These are phyloP conservation scores for Hypoxylon lenormandii DNA, from an alignment of 495 filamentous ascomycete species.

Conservation along the genomic window DNA sequence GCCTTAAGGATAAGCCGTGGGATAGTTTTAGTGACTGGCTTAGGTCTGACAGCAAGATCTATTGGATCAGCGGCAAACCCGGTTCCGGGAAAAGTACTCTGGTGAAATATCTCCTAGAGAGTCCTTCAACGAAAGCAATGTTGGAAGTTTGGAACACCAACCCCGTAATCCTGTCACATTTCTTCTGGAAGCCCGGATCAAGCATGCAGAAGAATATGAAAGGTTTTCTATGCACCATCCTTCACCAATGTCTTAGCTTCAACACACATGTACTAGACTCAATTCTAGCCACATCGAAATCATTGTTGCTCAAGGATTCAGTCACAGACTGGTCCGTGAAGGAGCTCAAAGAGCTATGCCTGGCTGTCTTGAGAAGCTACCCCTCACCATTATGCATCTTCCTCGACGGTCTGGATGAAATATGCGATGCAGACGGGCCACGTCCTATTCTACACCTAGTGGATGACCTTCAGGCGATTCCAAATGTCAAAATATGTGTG, in stretches of 20 bases:
- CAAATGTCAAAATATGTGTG: conserved; percentile 34
- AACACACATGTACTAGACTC: background rate
- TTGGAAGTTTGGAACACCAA: background rate
- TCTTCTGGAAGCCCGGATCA: conserved; percentile 21
- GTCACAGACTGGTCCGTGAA: background rate
- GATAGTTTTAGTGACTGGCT: conserved; percentile 9
- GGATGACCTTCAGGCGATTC: background rate
- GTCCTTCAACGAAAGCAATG: background rate
- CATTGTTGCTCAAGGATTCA: background rate
- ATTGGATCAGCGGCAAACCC: conserved; percentile 22
- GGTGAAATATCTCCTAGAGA: conserved; percentile 11
- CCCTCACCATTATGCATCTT: conserved; percentile 23
- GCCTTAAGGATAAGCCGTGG: background rate
- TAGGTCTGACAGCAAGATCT: conserved; percentile 8
- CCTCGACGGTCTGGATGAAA: conserved; percentile 23
- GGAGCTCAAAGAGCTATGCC: background rate
- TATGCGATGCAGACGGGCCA: conserved; percentile 1
- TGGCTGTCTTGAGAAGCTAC: background rate
- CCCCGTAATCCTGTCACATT: conserved; percentile 23
- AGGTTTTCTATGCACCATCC: conserved; percentile 9
- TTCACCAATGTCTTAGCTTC: background rate
- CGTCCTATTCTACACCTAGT: background rate
- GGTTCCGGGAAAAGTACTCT: conserved; percentile 13
- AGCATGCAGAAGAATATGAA: conserved; percentile 14
- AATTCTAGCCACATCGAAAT: background rate